phyloP scores from a whole-genome alignment of 2,329 filamentous ascomycete genomes.

The Fusarium liriodendri region DNA sequence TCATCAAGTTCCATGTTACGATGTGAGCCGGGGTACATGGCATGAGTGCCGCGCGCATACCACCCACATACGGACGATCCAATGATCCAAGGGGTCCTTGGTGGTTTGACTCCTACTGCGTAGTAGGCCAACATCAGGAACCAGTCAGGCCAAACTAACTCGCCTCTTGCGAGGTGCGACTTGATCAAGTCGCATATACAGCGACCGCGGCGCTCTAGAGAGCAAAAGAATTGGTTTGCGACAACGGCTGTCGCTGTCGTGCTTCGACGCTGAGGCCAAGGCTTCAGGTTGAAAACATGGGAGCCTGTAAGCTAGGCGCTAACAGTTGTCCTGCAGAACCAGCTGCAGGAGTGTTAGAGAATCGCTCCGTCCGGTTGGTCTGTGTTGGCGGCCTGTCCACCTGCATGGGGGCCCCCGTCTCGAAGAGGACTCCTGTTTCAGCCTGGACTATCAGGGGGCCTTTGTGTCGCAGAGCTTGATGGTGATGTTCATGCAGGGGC shows the following conservation, averaged over 20 bases:
- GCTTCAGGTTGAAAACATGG: constrained; percentile 16
- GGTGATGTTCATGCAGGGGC: constrained; percentile 29
- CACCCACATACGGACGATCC: constrained; percentile 21
- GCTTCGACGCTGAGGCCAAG: background rate
- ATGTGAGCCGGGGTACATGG: constrained; percentile 27
- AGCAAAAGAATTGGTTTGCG: constrained; percentile 11
- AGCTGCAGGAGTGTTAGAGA: constrained; percentile 25
- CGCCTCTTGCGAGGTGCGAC: background rate
- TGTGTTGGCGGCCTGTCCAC: background rate
- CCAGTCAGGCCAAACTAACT: constrained; percentile 6
- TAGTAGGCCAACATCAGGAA: constrained; percentile 10
- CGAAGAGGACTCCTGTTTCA: constrained; percentile 33
- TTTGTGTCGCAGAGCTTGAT: constrained; percentile 29
- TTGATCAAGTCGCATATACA: background rate
- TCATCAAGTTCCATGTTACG: constrained; percentile 30
- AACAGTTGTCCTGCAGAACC: constrained; percentile 21
- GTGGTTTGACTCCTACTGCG: constrained; percentile 15
- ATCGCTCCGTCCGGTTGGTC: constrained; percentile 2
- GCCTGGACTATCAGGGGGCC: constrained; percentile 3
- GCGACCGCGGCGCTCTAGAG: background rate
- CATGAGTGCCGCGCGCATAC: constrained; percentile 8
- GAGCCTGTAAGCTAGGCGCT: constrained; percentile 18
- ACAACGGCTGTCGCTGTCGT: constrained; percentile 17
- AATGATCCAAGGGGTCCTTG: constrained; percentile 25
- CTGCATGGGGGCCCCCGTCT: constrained; percentile 25